Percentiles rank a stretch among this genome's conserved stretches.
phyloP scores from a whole-genome alignment of 1,284 basidiomycete species.

The Vanrija sp. region DNA sequence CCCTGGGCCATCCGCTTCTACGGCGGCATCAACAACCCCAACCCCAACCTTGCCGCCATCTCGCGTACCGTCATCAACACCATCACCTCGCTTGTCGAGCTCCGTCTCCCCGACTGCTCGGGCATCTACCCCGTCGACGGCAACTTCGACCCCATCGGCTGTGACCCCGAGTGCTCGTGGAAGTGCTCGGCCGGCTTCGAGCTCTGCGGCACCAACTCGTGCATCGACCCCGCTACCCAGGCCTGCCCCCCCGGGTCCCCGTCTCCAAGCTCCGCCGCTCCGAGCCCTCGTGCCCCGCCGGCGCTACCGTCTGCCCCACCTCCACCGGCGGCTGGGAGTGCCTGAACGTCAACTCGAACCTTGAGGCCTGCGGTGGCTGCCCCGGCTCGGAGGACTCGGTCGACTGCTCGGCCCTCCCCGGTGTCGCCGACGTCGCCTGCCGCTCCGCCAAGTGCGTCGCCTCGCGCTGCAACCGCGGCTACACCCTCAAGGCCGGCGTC shows the following conservation, averaged over 20 bases:
- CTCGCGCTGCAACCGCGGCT: no score
- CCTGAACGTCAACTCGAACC: not conserved
- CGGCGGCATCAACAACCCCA: not conserved
- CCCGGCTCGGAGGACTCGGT: not conserved
- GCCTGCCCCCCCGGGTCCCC: not conserved
- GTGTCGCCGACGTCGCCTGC: constrained; percentile 57
- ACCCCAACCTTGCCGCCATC: not conserved
- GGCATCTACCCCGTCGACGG: not conserved
- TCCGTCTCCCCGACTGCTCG: not conserved
- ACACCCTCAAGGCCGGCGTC: no score
- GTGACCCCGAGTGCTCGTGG: not conserved
- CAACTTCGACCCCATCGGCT: not conserved
- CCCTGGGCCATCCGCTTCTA: not conserved
- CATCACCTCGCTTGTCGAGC: not conserved
- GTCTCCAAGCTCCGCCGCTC: not conserved
- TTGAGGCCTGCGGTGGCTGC: constrained; percentile 4
- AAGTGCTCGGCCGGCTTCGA: not conserved
- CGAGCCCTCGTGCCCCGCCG: not conserved
- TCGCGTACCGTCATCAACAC: not conserved
- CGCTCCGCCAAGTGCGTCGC: constrained; percentile 49
- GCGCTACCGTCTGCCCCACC: not conserved
- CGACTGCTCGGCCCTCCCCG: constrained; percentile 56
- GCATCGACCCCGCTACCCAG: constrained; percentile 6
- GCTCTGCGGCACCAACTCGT: not conserved
- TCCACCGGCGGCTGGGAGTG: not conserved